These are phyloP conservation scores for Piromyces finnis DNA, from an alignment of 192 early-diverging fungal genomes.

Conservation along the genomic window DNA sequence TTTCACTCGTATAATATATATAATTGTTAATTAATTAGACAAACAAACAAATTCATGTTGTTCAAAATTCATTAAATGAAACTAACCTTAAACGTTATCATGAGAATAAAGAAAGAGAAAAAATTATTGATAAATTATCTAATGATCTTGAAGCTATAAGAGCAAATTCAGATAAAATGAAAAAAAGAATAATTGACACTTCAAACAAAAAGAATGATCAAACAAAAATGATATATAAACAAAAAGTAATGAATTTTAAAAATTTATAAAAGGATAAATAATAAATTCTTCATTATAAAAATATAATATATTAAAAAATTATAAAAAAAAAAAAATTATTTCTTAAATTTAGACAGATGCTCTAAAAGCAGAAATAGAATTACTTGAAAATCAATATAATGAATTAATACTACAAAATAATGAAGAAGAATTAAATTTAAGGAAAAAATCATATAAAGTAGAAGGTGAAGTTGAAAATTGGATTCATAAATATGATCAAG, in stretches of 20 bases:
- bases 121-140: not conserved
- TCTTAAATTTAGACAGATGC: not conserved
- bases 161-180: not conserved
- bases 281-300: too few relatives aligned
- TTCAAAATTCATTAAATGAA: not conserved
- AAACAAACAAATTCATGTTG: not conserved
- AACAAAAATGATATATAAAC: not conserved
- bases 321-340: too few relatives aligned
- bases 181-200: not conserved
- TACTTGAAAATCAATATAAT: constrained; percentile 7
- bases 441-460: constrained; percentile 38
- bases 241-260: not conserved
- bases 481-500: constrained; percentile 48
- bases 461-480: constrained; percentile 44
- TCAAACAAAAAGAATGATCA: not conserved
- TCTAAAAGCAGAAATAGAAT: constrained; percentile 14
- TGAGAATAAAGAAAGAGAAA: not conserved
- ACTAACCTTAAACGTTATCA: not conserved
- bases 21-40: too few relatives aligned
- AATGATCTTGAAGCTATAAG: not conserved
- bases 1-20: too few relatives aligned
- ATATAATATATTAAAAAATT: too few relatives aligned
- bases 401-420: constrained; percentile 11
- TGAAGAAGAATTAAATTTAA: constrained; percentile 28
- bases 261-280: too few relatives aligned